Base-by-base conservation (phyloP, 2,329 filamentous ascomycete species). In the Aspergillus sp. region DNA sequence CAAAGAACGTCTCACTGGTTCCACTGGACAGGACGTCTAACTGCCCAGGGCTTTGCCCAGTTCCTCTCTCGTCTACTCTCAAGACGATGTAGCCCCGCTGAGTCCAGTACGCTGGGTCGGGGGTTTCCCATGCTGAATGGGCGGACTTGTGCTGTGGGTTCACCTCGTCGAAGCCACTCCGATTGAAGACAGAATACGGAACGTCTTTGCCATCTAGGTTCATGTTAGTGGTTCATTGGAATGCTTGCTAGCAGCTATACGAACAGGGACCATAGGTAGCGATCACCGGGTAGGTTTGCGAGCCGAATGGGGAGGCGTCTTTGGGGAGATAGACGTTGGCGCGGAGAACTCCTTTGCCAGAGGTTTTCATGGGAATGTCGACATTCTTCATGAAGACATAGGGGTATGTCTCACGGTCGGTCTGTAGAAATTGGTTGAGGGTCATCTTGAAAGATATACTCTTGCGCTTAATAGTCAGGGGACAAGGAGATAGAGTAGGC, bases 251-350 rank as follows among this genome's bases (percentile, higher is more conserved):
- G 43, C 43, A 19, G 43, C 5, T n/a, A 23, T 19, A 47, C 43
- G 3, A 47, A 69, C 61, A 91, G 0, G 89, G 89, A 0, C 88
- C 88, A 65, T 91, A 91, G 0, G 88, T 91, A 1, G 87, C 82
- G 9, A 91, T 70, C 0, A 89, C 87, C 0, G 89, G 88, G 36
- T 56, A 59, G 19, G 43, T 47, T 21, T 47, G 43, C 19, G 43
- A 47, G 6, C 43, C 43, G 9, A 47, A 41, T 13, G 38, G 43
- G 10, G 17, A 1, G 43, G 19, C 43, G 5, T 47, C 43, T 47
- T 47, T 47, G 8, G 43, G 43, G 12, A 47, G 43, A 21, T 7
- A 47, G 10, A 47, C 43, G 12, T 47, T 47, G 43, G 8, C n/a
- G 19, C 43, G 43, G 43, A 47, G 19, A 5, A 47, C 19, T 12